Conservation (phyloP, 768 basidiomycete species). For the Naganishia randhawae region DNA sequence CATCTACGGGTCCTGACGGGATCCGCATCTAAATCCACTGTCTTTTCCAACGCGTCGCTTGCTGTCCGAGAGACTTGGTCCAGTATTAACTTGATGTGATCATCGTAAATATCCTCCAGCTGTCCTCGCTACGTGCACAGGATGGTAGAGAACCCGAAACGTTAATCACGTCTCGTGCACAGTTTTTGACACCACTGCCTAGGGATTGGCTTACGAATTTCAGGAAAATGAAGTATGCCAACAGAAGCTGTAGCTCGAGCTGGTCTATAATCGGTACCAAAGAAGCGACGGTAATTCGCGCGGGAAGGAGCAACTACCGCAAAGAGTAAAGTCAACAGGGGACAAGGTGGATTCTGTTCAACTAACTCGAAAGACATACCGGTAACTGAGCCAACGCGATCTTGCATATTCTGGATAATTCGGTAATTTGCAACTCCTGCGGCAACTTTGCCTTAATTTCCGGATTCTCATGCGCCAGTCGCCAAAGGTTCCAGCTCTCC, state of each 20-base stretch:
- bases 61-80: neutral
- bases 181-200: neutral
- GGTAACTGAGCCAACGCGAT: neutral
- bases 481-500: neutral
- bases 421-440: neutral
- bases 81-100: neutral
- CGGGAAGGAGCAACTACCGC: neutral
- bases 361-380: neutral
- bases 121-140: neutral
- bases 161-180: too few species aligned
- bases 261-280: neutral
- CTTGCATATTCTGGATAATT: neutral
- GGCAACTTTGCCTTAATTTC: neutral
- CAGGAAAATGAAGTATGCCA: neutral
- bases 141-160: too few species aligned
- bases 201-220: constrained; percentile 4
- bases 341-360: too few species aligned
- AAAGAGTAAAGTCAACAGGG: too few species aligned
- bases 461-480: neutral
- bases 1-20: neutral
- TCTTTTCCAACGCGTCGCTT: neutral
- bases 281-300: neutral
- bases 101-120: neutral
- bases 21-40: neutral
- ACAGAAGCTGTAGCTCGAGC: neutral